phyloP scores from a whole-genome alignment of 2,329 filamentous ascomycete species.

The Bertia moriformis region DNA sequence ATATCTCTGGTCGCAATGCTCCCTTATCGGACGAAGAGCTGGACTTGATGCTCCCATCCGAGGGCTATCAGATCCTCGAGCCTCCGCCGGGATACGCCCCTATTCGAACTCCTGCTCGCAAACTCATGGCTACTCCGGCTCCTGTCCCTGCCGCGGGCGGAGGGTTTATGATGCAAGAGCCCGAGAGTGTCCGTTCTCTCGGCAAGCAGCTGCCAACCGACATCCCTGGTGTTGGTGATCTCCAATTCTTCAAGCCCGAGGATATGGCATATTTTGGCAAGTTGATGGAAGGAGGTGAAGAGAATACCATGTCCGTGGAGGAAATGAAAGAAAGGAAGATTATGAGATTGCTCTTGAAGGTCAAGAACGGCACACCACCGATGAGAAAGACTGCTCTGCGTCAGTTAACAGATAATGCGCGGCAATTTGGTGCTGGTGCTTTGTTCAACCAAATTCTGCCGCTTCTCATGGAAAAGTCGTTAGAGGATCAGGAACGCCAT shows the following conservation, averaged over 20 bases:
- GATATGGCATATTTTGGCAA: slow-evolving; percentile 99
- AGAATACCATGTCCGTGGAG: slow-evolving; percentile 81
- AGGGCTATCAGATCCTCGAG: slow-evolving; percentile 83
- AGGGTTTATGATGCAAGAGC: slow-evolving; percentile 96
- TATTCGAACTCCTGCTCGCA: slow-evolving; percentile 59
- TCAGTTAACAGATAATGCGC: slow-evolving; percentile 93
- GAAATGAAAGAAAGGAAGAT: slow-evolving; percentile 97
- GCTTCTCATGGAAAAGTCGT: slow-evolving; percentile 90
- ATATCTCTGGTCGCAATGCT: slow-evolving; percentile 66
- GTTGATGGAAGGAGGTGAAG: slow-evolving; percentile 82
- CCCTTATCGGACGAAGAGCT: slow-evolving; percentile 86
- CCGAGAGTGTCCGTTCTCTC: slow-evolving; percentile 66
- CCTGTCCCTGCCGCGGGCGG: slow-evolving; percentile 9
- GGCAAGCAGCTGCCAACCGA: slow-evolving; percentile 88
- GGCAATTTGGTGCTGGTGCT: slow-evolving; percentile 83
- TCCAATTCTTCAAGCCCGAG: slow-evolving; percentile 96
- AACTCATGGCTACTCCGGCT: slow-evolving; percentile 27
- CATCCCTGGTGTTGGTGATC: slow-evolving; percentile 85
- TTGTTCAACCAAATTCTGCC: slow-evolving; percentile 96
- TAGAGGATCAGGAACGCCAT: slow-evolving; percentile 96
- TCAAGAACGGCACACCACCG: slow-evolving; percentile 96
- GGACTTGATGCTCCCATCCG: slow-evolving; percentile 74
- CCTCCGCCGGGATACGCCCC: slow-evolving; percentile 87
- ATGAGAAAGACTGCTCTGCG: slow-evolving; percentile 97
- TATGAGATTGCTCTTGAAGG: slow-evolving; percentile 88